Base-by-base conservation (phyloP, 2,329 filamentous ascomycete genomes). In the Sclerotiophoma versabilis region DNA sequence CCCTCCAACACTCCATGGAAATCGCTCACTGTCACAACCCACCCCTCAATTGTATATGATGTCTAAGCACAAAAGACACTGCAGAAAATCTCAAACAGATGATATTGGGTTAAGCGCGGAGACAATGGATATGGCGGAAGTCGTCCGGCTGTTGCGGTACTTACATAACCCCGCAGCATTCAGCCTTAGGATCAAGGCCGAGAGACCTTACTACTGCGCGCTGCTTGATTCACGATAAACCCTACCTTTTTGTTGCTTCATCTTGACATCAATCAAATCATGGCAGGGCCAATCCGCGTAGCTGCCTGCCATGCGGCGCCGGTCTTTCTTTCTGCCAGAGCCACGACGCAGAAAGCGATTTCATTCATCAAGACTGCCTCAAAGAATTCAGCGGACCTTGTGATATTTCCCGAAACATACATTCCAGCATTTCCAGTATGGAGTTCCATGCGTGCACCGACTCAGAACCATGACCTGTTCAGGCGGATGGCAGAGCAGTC, bases 351-450 rank as follows among this genome's bases (percentile, higher is more conserved):
- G 6, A 84, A 83, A 57, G 76, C 76, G 11, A 73, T 83, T 32
- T 57, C 57, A 0, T 64, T 82, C 8, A 81, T 85, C 49, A 65
- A 76, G 14, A 62, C 76, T 57, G 81, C 82, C 0, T 75, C 80
- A 0, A 53, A 44, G 1, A 74, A 80, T 44, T 62, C 64, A 0
- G 81, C 82, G 7, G 76, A 83, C 19, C 68, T 85, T 3, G 76
- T 84, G 11, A 78, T 83, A 23, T 84, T 84, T 57, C 81, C 83
- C 0, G 82, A 84, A 62, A 77, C 80, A 0, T 82, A 75, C 60
- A 81, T 84, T 34, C 76, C 82, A 0, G 82, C 79, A 0, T 85
- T 83, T 42, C 82, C 83, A 0, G 49, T 83, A 17, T 84, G 83
- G 82, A 79, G 77, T 17, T 71, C 80, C 1, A 19, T 81, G 0